Conservation (phyloP, 1,139 yeast genomes). For the Ogataea hybrid region DNA sequence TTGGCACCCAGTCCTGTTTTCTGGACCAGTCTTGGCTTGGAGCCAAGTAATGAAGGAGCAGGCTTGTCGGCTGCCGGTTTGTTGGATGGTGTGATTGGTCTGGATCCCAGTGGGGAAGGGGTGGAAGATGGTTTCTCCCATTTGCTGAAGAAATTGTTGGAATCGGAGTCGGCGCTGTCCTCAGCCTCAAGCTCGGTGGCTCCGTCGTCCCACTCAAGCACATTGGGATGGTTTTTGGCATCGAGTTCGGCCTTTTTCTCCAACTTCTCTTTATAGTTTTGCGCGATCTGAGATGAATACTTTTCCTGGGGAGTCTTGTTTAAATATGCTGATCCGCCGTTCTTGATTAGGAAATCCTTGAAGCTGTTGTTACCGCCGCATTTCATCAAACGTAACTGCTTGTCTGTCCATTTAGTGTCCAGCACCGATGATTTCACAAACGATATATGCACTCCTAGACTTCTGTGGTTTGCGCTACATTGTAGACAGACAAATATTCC, state of each 20-base stretch:
- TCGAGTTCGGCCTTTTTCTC: slow-evolving; percentile 68
- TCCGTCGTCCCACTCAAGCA: slow-evolving; percentile 51
- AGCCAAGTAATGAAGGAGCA: slow-evolving; percentile 29
- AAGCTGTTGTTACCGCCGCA: slow-evolving; percentile 91
- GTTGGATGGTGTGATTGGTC: slow-evolving; percentile 43
- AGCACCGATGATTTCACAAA: slow-evolving; percentile 90
- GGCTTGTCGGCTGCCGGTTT: slow-evolving; percentile 37
- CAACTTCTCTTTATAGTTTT: slow-evolving; percentile 74
- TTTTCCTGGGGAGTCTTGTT: slow-evolving; percentile 67
- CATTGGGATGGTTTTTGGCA: slow-evolving; percentile 64
- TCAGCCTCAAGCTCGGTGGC: slow-evolving; percentile 34
- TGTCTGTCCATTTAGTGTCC: slow-evolving; percentile 86
- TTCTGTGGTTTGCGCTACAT: slow-evolving; percentile 96
- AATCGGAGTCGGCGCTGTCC: slow-evolving; percentile 46
- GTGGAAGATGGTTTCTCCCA: slow-evolving; percentile 78
- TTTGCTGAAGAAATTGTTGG: slow-evolving; percentile 79
- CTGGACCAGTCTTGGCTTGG: slow-evolving; percentile 27
- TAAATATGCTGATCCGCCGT: slow-evolving; percentile 77
- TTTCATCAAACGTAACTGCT: slow-evolving; percentile 85
- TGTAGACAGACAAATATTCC: slow-evolving; percentile 93
- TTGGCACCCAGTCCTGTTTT: slow-evolving; percentile 21
- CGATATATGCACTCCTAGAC: slow-evolving; percentile 93
- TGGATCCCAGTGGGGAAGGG: slow-evolving; percentile 56
- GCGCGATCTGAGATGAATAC: slow-evolving; percentile 78
- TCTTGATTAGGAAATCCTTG: slow-evolving; percentile 74